Evolutionary conservation across 2,329 filamentous ascomycete species (phyloP).

Genomic region (Cladophialophora bantiana): DNA sequence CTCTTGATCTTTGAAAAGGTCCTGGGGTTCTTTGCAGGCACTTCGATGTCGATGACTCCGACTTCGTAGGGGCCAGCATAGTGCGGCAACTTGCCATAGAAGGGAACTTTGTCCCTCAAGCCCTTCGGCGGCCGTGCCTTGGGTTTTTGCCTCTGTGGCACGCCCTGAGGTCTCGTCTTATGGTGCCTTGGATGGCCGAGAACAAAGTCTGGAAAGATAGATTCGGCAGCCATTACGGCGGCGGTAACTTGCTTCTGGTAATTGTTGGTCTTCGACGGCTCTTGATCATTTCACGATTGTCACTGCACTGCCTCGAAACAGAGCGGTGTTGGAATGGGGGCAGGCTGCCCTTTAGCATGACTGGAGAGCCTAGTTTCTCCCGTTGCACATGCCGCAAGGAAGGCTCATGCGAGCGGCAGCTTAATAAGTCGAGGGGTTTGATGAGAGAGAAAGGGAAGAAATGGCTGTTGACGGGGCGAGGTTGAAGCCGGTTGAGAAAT

Average conservation of each 20-base stretch:
- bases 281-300: background rate
- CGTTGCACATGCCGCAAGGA: background rate
- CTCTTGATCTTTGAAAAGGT: slow-evolving; percentile 60
- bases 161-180: slow-evolving; percentile 21
- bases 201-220: slow-evolving; percentile 37
- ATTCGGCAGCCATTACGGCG: slow-evolving; percentile 11
- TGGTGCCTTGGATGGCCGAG: slow-evolving; percentile 33
- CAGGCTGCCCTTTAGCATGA: background rate
- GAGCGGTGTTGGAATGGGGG: background rate
- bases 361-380: background rate
- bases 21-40: slow-evolving; percentile 57
- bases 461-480: background rate
- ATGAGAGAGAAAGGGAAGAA: background rate
- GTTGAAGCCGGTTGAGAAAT: no score
- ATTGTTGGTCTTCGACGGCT: background rate
- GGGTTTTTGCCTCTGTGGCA: slow-evolving; percentile 42
- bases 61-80: slow-evolving; percentile 62
- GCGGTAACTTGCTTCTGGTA: background rate
- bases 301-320: no score
- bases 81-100: slow-evolving; percentile 55
- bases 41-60: slow-evolving; percentile 63
- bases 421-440: background rate
- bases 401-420: background rate
- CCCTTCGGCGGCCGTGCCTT: slow-evolving; percentile 55
- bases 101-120: slow-evolving; percentile 57